These are phyloP conservation scores for Phialophora verrucosa DNA, from an alignment of 2,329 filamentous ascomycete genomes.

Conservation along the genomic window DNA sequence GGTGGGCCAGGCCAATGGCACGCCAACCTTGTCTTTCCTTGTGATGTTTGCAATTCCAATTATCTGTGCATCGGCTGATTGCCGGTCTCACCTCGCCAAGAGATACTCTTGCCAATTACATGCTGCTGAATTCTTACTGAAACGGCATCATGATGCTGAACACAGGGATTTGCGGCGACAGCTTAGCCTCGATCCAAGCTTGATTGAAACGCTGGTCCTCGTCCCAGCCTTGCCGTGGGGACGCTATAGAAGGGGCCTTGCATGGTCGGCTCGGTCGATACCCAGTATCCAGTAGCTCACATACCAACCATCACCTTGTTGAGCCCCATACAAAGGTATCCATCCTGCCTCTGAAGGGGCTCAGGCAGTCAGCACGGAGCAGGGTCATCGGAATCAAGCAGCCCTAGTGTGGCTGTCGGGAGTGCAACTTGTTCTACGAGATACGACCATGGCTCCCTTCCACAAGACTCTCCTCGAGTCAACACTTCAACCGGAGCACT, in stretches of 20 bases:
- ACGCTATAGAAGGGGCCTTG: neutral
- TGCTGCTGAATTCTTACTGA: neutral
- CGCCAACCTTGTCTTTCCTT: neutral
- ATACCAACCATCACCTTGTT: neutral
- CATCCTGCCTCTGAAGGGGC: neutral
- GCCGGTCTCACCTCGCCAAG: neutral
- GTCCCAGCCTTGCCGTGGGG: neutral
- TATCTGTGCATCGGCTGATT: neutral
- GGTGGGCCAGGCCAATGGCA: neutral
- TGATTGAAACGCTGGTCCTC: neutral
- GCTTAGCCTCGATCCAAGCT: neutral
- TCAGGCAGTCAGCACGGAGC: neutral
- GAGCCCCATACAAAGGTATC: neutral
- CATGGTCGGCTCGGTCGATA: neutral
- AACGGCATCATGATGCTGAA: neutral
- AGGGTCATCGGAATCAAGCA: neutral
- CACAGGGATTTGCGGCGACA: neutral
- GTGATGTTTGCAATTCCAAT: neutral
- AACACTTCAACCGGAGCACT: neutral
- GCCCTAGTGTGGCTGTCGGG: neutral
- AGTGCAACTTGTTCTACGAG: neutral
- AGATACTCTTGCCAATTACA: neutral
- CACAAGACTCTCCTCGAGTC: neutral
- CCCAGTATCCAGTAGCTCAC: neutral
- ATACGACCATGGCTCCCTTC: neutral